Base-by-base conservation (phyloP, 2,329 filamentous ascomycete genomes). In the Cadophora gregata region DNA sequence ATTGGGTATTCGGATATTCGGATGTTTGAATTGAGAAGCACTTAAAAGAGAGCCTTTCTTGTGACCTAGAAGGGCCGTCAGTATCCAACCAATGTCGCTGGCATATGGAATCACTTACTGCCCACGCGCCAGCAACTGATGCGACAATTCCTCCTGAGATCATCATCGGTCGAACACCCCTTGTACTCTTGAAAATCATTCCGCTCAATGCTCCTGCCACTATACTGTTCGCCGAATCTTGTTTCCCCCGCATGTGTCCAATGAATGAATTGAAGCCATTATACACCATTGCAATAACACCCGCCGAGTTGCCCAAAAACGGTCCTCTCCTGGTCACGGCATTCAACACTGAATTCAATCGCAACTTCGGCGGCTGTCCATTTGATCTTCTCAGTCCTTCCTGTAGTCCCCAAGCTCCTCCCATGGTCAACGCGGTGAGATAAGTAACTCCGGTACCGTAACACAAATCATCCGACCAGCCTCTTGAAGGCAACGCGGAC, bases 391-490 rank as follows among this genome's bases (percentile, higher is more conserved):
- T 88, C 74, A 98, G 81, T 12, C 96, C 96, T 81, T 99, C 96
- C 71, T 92, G 90, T 73, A 99, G 80, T 69, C 96, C 96, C 95
- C 95, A 98, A 65, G 88, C 90, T 72, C 96, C 96, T 79, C 96
- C 96, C 72, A 96, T 78, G 48, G 90, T 86, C 75, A 99, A 83
- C 7, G 92, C 96, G n/a, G 92, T 84, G 68, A 99, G 84, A 78
- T 99, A 99, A 77, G 93, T 97, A 69, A 95, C 90, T 75, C 96
- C 96, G 25, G 96, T 96, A 77, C 96, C 96, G 79, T 99, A 99
- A 82, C 96, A 98, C 67, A 99, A 88, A 79, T 99, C 96, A 78
- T 99, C 96, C 68, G 94, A 97, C 89, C 97, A 99, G 78, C 96
- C 96, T 79, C 96, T 90, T 65, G 94, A 97, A 51, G 96, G 96